Evolutionary conservation across 2,329 filamentous ascomycete genomes (phyloP).

Genomic region (Thielaviopsis euricoi): DNA sequence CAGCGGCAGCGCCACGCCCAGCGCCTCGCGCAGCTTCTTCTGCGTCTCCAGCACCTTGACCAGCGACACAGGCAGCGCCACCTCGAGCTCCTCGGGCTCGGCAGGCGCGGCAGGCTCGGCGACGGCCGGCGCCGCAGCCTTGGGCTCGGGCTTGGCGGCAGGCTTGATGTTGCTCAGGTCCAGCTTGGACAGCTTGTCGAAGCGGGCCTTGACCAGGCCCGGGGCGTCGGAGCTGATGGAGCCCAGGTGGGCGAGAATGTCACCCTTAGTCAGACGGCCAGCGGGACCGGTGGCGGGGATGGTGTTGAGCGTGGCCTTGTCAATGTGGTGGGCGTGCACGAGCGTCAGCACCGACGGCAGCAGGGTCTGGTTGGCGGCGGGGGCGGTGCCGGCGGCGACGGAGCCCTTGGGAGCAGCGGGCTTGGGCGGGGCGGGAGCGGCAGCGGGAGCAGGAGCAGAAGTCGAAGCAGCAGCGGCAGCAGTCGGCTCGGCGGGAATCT

Average conservation of each 20-base stretch:
- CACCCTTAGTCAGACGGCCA: conserved; percentile 83
- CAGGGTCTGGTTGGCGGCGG: conserved; percentile 34
- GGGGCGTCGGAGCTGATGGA: conserved; percentile 58
- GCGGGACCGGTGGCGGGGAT: conserved; percentile 80
- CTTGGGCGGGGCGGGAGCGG: conserved; percentile 7
- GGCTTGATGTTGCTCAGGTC: conserved; percentile 94
- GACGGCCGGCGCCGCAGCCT: conserved; percentile 22
- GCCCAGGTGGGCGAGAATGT: conserved; percentile 81
- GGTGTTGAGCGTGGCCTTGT: conserved; percentile 57
- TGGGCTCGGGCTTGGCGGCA: conserved; percentile 32
- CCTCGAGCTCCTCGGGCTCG: conserved; percentile 30
- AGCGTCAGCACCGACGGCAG: conserved; percentile 74
- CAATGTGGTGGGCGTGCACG: conserved; percentile 61
- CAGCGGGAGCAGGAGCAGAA: conserved; percentile 8
- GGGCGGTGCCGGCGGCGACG: conserved; percentile 20
- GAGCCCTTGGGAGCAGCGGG: conserved; percentile 16
- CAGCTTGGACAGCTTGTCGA: conserved; percentile 63
- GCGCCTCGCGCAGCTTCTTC: conserved; percentile 56
- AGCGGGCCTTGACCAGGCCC: conserved; percentile 49
- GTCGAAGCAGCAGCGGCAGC: conserved; percentile 16
- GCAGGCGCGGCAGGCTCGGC: conserved; percentile 25
- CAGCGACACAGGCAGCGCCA: conserved; percentile 65
- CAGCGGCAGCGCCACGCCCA: conserved; percentile 68
- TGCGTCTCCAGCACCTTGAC: conserved; percentile 65
- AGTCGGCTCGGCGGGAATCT: conserved; percentile 55